phyloP scores from a whole-genome alignment of 2,329 filamentous ascomycete genomes.

The Colletotrichum tropicicola region DNA sequence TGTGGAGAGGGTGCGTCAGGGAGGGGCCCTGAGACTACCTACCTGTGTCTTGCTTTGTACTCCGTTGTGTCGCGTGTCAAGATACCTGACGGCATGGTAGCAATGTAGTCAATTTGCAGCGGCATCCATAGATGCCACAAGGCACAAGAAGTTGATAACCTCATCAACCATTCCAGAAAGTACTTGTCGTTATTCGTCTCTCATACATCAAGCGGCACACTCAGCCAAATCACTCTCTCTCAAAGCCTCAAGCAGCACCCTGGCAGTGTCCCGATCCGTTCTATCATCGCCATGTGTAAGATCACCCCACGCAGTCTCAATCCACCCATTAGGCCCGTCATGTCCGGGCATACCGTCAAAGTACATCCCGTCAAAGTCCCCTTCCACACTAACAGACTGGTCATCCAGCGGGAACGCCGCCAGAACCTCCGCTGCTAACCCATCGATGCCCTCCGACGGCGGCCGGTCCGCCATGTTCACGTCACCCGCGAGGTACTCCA shows the following conservation, averaged over 20 bases:
- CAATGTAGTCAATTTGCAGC: too few species aligned
- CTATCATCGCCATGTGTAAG: conserved; percentile 38
- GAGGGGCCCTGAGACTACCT: too few species aligned
- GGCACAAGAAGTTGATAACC: too few species aligned
- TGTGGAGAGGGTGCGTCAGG: too few species aligned
- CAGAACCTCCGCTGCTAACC: conserved; percentile 41
- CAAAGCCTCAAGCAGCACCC: conserved; percentile 47
- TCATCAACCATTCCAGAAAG: too few species aligned
- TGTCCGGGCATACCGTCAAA: conserved; percentile 39
- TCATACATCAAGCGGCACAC: conserved; percentile 6
- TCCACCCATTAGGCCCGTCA: conserved; percentile 44
- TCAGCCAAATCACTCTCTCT: conserved; percentile 39
- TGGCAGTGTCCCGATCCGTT: conserved; percentile 47
- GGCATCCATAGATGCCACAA: too few species aligned
- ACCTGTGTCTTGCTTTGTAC: too few species aligned
- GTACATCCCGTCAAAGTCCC: conserved; percentile 38
- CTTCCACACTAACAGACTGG: conserved; percentile 32
- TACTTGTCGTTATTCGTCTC: background rate
- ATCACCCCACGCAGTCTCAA: conserved; percentile 46
- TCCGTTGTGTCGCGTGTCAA: too few species aligned
- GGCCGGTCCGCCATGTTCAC: conserved; percentile 29
- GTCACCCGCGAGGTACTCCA: conserved; percentile 15
- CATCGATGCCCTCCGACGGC: conserved; percentile 40
- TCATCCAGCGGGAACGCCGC: conserved; percentile 42
- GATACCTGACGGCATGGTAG: too few species aligned